Base-by-base conservation (phyloP, 495 filamentous ascomycete species). In the Beverwykella pulmonaria region DNA sequence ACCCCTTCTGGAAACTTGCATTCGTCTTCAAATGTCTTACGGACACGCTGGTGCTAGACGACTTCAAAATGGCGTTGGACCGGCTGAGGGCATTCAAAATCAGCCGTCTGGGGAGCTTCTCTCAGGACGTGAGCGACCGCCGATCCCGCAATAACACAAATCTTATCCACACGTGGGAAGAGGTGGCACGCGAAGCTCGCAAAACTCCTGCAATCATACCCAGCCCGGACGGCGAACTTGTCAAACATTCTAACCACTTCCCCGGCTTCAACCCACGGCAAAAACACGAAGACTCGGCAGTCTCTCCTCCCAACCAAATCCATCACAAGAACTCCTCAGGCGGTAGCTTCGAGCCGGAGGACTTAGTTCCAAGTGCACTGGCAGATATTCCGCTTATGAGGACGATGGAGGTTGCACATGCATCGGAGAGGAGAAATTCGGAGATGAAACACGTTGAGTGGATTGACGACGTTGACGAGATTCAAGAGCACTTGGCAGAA, bases 11-110 rank as follows among this genome's bases (percentile, higher is more conserved):
- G 79, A 81, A 82, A 61, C 71, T 86, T 6, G 78, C 78, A 8
- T 82, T 85, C 63, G 80, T 87, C 10, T 86, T 86, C 78, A 87
- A 86, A 70, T 85, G 82, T 57, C 79, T 85, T 34, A 84, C 82
- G 52, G 84, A 87, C 68, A 81, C 80, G 7, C 78, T 86, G 50
- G 79, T 87, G 50, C 79, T 87, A 0, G 84, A 87, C 61, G 84
- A 87, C 56, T 87, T 87, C 82, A 86, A 86, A 72, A 86, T 81
- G 1, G 83, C 81, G 0, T 78, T 86, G 19, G 83, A 85, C 48
- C 60, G 72, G 5, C 67, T 79, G 26, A 66, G 69, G 26, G 60
- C 68, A 14, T 69, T 73, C 58, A 74, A 73, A 29, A 67, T 72
- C 20, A 70, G 66, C 34, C 66, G 70, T 12, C 27, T 72, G 7